Base-by-base conservation (phyloP, 768 basidiomycete genomes). In the Russula compacta region DNA sequence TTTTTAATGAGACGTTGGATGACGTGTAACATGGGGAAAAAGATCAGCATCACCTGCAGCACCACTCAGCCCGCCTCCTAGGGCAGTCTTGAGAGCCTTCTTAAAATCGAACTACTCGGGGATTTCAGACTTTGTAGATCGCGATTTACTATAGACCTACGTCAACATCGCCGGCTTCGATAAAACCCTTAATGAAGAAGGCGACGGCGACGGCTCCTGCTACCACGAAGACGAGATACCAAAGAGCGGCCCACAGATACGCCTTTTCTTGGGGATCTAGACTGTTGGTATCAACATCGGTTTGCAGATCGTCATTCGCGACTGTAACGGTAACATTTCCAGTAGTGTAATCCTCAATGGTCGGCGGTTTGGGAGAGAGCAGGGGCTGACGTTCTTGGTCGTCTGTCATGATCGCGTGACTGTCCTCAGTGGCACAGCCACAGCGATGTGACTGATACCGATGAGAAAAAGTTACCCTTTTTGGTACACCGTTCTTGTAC, bases 1-100 rank as follows among this genome's bases (percentile, higher is more conserved):
- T 63, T 17, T 36, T 48, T 10, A 44, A 69, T 49, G 36, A 19
- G 40, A 32, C 5, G 9, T 49, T 11, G 46, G 36, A 21, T 35
- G 17, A n/a, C 4, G 53, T 32, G 1, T 19, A 58, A 61, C 19
- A 55, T 29, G 33, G 19, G 32, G 17, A 35, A 43, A 4, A 46
- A 6, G 60, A 0, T 36, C 1, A 9, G n/a, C 6, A 74, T 58
- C 62, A 86, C 87, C 87, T 64, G 88, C 87, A 15, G 92, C 91
- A 50, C 94, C 95, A 66, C 88, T 92, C 52, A 95, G 73, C 4
- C 94, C 95, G 24, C 95, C 95, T 8, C 95, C 95, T 0, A 90
- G 78, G 4, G 95, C 95, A 48, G 78, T 82, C 76, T 82, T 89
- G 66, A 97, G 73, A 0, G 95, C 90, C 33, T 81, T 80, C 36